Percentiles rank a stretch among this genome's conserved stretches.
These are phyloP conservation scores for Pilasporangium apinafurcum DNA, from an alignment of 352 stramenopile genomes.

Conservation along the genomic window DNA sequence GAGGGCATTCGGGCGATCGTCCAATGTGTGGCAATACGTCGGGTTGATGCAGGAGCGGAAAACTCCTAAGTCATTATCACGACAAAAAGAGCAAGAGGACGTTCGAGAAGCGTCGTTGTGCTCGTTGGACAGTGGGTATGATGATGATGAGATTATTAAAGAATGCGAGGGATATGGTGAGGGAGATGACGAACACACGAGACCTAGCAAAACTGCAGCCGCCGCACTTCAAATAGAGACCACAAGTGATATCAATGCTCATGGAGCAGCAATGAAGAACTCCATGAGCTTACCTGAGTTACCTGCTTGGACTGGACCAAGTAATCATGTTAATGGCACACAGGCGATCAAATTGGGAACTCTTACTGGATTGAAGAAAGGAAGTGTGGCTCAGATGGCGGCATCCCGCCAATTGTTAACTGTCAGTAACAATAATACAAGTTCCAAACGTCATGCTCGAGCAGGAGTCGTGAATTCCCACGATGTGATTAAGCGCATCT, in stretches of 20 bases:
- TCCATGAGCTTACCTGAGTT: conserved; percentile 38
- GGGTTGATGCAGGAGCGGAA: conserved; percentile 35
- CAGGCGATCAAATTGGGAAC: too few relatives aligned
- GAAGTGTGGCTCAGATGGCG: too few relatives aligned
- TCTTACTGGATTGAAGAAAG: not conserved
- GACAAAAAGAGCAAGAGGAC: not conserved
- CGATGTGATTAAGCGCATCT: conserved; percentile 49
- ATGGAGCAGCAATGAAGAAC: conserved; percentile 6
- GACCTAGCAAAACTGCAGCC: not conserved
- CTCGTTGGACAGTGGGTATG: conserved; percentile 3
- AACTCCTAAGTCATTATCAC: conserved; percentile 5
- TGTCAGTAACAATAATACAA: too few relatives aligned
- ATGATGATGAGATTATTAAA: conserved; percentile 4
- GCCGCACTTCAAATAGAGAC: not conserved
- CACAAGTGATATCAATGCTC: not conserved
- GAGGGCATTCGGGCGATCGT: conserved; percentile 54
- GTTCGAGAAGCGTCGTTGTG: conserved; percentile 4
- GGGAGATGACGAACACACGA: not conserved
- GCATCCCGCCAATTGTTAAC: too few relatives aligned
- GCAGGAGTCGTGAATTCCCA: conserved; percentile 21
- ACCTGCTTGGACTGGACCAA: not conserved
- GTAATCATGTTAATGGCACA: too few relatives aligned
- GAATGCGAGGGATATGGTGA: too few relatives aligned
- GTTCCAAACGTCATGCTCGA: too few relatives aligned
- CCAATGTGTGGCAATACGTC: conserved; percentile 71